Evolutionary conservation across 306 rosid species (phyloP).

Genomic region (Heteromeles arbutifolia): DNA sequence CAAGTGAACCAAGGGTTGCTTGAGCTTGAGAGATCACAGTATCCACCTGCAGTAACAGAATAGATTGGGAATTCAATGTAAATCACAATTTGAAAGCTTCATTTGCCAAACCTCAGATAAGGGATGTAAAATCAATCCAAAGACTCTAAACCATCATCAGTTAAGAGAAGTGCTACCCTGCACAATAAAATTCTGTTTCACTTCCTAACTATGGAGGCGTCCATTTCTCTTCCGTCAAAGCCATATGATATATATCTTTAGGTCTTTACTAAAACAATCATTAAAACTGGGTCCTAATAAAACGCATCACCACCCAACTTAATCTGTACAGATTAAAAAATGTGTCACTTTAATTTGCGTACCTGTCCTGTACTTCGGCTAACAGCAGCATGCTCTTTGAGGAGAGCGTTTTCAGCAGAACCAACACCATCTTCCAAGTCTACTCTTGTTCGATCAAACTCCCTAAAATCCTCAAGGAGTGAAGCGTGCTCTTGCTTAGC

Average conservation of each 20-base stretch:
- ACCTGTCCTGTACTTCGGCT: constrained; percentile 96
- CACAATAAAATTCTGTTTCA: background rate
- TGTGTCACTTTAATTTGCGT: constrained; percentile 8
- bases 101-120: background rate
- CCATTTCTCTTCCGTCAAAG: background rate
- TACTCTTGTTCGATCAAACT: constrained; percentile 85
- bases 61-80: background rate
- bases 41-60: constrained; percentile 55
- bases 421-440: constrained; percentile 80
- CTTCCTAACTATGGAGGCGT: background rate
- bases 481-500: constrained; percentile 96
- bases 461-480: constrained; percentile 90
- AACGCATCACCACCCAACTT: background rate
- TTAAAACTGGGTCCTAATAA: background rate
- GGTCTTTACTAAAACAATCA: background rate
- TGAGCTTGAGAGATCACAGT: constrained; percentile 90
- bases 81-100: background rate
- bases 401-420: constrained; percentile 60
- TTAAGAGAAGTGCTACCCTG: background rate
- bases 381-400: constrained; percentile 74
- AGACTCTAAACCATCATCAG: background rate
- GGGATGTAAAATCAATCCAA: background rate
- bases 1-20: constrained; percentile 89
- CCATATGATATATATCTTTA: background rate
- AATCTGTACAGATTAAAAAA: background rate